Base-by-base conservation (phyloP, 768 basidiomycete genomes). In the Thelephora aurantiotincta region DNA sequence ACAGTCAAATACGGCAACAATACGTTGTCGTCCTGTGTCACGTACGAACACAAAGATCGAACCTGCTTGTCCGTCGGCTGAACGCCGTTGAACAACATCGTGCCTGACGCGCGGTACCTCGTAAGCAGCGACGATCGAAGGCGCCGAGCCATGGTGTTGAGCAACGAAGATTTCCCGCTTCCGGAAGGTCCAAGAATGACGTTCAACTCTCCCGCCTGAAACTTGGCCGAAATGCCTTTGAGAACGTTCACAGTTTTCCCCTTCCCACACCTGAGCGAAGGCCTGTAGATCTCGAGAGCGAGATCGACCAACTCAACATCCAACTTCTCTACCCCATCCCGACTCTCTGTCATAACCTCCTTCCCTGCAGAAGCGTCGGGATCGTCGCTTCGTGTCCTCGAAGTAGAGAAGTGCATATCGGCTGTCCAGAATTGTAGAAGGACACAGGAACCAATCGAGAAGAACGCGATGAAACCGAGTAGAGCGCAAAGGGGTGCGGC, bases 1-100 rank as follows among this genome's bases (percentile, higher is more conserved):
- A 52, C 53, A 22, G 53, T 51, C 20, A 54, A 33, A 5, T 50
- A 50, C 11, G 53, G 53, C 20, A 54, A 33, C 30, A 48, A 45
- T 23, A 48, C 48, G 42, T 51, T 44, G 36, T 54, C 53, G 26
- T 50, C 49, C 49, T 34, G n/a, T 11, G 16, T 9, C 7, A 42
- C 16, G 16, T 36, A 35, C 26, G 35, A 44, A 22, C 6, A 43
- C 18, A n/a, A 45, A 6, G 30, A 20, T 7, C 30, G 41, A 6
- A 20, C 33, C 7, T 6, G 9, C 13, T 42, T 14, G 1, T 35
- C 23, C 6, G 19, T 11, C 14, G 47, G 44, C 37, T 26, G 9
- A 41, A 16, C 20, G 20, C 41, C 47, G 33, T 48, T 48, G 2
- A 48, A 48, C n/a, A 44, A 3, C 18, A 48, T 45, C 16, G 18